These are phyloP conservation scores for Aspergillus pseudoglaucus DNA, from an alignment of 2,329 filamentous ascomycete species.

Conservation along the genomic window DNA sequence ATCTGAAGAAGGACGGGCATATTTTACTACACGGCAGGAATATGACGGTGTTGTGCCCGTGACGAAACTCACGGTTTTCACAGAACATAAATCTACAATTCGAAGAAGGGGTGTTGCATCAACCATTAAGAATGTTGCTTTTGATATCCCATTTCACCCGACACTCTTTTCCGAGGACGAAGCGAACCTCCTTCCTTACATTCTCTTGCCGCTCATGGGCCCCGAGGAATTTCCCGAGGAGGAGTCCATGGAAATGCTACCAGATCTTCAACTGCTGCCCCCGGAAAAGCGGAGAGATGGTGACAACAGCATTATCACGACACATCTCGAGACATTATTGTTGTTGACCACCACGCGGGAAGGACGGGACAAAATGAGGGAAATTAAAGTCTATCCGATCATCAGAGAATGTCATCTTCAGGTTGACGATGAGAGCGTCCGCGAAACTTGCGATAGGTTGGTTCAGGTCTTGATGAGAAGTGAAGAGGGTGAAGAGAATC, in stretches of 20 bases:
- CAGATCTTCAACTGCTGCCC: slow-evolving; percentile 81
- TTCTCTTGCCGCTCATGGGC: slow-evolving; percentile 81
- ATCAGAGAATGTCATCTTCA: slow-evolving; percentile 77
- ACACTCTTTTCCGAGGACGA: slow-evolving; percentile 64
- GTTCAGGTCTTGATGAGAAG: slow-evolving; percentile 85
- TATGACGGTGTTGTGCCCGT: slow-evolving; percentile 84
- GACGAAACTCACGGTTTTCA: slow-evolving; percentile 89
- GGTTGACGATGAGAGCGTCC: slow-evolving; percentile 70
- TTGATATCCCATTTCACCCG: slow-evolving; percentile 68
- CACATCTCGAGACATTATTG: slow-evolving; percentile 81
- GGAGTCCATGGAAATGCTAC: slow-evolving; percentile 77
- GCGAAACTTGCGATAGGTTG: slow-evolving; percentile 77
- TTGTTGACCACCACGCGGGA: slow-evolving; percentile 72
- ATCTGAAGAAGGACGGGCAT: slow-evolving; percentile 64
- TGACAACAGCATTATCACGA: slow-evolving; percentile 70
- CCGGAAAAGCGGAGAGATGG: slow-evolving; percentile 82
- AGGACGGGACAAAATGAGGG: slow-evolving; percentile 67
- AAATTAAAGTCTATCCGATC: slow-evolving; percentile 79
- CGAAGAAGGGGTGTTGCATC: slow-evolving; percentile 90
- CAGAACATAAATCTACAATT: slow-evolving; percentile 76
- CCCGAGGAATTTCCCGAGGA: slow-evolving; percentile 83
- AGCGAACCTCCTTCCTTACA: slow-evolving; percentile 78
- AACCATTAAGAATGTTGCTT: slow-evolving; percentile 89
- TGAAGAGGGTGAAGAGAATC: slow-evolving; percentile 55
- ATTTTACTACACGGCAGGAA: slow-evolving; percentile 65